These are phyloP conservation scores for Panicum miliaceum DNA, from an alignment of 176 grass and related monocot genomes.

Conservation along the genomic window DNA sequence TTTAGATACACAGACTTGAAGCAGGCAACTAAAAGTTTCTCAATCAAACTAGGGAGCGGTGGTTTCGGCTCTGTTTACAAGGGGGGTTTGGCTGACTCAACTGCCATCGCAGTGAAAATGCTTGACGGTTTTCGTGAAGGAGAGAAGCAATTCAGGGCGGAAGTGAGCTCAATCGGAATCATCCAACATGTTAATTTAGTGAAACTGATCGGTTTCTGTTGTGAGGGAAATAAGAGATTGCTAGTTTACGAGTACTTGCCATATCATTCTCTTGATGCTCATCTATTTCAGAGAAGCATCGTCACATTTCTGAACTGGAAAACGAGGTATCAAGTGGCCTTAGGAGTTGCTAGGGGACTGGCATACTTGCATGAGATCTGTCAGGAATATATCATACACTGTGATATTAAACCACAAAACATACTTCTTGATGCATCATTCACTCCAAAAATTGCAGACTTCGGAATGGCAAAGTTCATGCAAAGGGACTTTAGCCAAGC, in stretches of 20 bases:
- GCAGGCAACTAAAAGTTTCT: conserved; percentile 50
- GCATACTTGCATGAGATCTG: conserved; percentile 61
- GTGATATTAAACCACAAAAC: conserved; percentile 44
- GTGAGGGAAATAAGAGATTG: conserved; percentile 40
- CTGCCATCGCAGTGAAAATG: conserved; percentile 58
- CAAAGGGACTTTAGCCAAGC: conserved; percentile 21
- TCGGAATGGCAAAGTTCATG: conserved; percentile 46
- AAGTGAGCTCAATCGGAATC: conserved; percentile 46
- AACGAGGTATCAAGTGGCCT: conserved; percentile 47
- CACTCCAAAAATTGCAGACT: conserved; percentile 40
- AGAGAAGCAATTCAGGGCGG: conserved; percentile 6
- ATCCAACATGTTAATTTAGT: conserved; percentile 69
- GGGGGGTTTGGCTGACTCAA: conserved; percentile 31
- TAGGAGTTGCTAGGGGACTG: conserved; percentile 58
- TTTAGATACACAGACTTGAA: conserved; percentile 53
- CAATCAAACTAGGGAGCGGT: conserved; percentile 48
- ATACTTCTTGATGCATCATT: conserved; percentile 42
- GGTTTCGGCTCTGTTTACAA: conserved; percentile 71
- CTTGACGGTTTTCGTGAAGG: conserved; percentile 51
- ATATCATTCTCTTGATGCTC: conserved; percentile 48
- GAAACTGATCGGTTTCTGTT: conserved; percentile 65
- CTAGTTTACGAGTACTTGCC: conserved; percentile 73
- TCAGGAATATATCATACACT: conserved; percentile 44
- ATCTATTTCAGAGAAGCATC: not conserved
- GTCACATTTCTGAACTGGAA: conserved; percentile 28